A percentile compares a stretch with the other conserved stretches of the same genome.
These are phyloP conservation scores for Tetrapisispora taiwanensis DNA, from an alignment of 805 yeast species.

Conservation along the genomic window DNA sequence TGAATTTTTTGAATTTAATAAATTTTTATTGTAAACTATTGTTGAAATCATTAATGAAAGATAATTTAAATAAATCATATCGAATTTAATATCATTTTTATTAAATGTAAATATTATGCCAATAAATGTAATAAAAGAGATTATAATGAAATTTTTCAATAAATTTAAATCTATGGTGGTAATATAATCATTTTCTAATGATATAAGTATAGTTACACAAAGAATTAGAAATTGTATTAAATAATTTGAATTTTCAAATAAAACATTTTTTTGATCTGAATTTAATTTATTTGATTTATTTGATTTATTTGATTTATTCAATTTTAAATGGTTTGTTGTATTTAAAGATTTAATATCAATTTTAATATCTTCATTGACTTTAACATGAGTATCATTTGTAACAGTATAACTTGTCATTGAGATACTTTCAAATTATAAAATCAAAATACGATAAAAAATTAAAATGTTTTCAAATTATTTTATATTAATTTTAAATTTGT, in stretches of 20 bases:
- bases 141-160: background rate
- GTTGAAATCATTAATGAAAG: conserved; percentile 27
- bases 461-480: no score
- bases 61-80: conserved; percentile 27
- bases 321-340: background rate
- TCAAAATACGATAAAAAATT: no score
- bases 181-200: background rate
- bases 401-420: conserved; percentile 1
- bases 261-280: background rate
- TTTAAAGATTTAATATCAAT: background rate
- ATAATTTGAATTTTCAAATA: background rate
- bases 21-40: conserved; percentile 17
- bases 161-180: background rate
- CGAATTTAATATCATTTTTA: conserved; percentile 18
- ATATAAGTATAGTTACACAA: background rate
- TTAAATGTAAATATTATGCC: background rate
- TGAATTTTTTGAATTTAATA: background rate
- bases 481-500: no score
- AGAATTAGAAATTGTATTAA: background rate
- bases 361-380: background rate
- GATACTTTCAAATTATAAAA: no score
- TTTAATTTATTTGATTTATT: no score
- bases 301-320: background rate
- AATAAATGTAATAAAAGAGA: background rate
- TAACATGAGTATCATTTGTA: background rate